Evolutionary conservation across 257 asterid species (phyloP).

Genomic region (Agastache rugosa): DNA sequence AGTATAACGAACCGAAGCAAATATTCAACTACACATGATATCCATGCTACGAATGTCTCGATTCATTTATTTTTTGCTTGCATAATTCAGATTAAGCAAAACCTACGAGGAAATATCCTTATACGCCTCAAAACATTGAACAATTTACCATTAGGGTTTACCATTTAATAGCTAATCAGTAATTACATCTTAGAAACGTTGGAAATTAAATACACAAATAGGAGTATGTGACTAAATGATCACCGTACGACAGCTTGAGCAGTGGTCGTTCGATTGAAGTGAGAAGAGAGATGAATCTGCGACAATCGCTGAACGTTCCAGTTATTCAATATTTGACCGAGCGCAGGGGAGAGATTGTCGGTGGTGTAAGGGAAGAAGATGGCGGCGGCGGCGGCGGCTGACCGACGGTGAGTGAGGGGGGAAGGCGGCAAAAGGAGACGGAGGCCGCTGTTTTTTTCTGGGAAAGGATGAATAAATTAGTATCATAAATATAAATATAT

Average conservation of each 20-base stretch:
- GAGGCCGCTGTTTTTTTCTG: background rate
- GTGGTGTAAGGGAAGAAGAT: background rate
- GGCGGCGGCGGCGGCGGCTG: background rate
- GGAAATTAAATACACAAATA: background rate
- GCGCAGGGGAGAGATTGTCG: background rate
- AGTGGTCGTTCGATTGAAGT: background rate
- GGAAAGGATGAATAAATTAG: background rate
- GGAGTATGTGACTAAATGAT: background rate
- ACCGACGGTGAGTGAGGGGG: background rate
- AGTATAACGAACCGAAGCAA: background rate
- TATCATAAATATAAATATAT: background rate
- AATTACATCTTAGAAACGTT: too few relatives aligned
- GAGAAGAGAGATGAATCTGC: background rate
- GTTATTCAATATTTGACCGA: background rate
- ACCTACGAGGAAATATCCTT: background rate
- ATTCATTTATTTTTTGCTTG: background rate
- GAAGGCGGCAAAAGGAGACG: background rate
- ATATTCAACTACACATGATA: background rate
- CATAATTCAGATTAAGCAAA: background rate
- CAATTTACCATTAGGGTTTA: conserved; percentile 10
- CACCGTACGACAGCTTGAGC: background rate
- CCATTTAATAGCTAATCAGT: background rate
- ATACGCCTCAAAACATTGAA: background rate
- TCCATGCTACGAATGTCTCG: background rate
- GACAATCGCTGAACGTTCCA: background rate